These are phyloP conservation scores for Cercis canadensis DNA, from an alignment of 306 rosid genomes.

Conservation along the genomic window DNA sequence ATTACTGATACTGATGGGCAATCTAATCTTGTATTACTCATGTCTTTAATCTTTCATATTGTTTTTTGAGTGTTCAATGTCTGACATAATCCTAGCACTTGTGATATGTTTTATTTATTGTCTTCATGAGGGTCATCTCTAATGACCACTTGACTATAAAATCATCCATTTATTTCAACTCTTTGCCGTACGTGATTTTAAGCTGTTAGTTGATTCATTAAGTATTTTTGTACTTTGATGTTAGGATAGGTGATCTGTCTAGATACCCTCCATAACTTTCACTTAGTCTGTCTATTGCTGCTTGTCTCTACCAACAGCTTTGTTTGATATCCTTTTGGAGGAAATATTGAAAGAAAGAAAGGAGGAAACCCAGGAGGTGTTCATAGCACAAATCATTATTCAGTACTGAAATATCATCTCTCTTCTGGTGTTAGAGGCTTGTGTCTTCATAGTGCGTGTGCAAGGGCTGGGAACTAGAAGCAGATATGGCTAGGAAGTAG, in stretches of 20 bases:
- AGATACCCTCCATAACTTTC: no score
- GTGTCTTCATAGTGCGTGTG: not conserved
- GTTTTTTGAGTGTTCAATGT: not conserved
- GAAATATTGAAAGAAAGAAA: not conserved
- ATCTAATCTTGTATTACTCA: constrained; percentile 1
- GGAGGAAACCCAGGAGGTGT: not conserved
- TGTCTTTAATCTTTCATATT: not conserved
- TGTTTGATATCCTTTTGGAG: no score
- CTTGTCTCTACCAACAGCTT: not conserved
- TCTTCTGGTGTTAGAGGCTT: not conserved
- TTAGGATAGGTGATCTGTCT: no score
- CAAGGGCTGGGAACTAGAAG: no score
- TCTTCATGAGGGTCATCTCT: no score
- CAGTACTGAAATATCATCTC: not conserved
- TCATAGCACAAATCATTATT: not conserved
- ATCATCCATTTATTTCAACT: not conserved
- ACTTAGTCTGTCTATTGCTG: no score
- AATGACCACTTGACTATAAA: no score
- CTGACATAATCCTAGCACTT: not conserved
- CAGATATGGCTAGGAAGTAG: not conserved
- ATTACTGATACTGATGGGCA: not conserved
- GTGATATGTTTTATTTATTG: not conserved
- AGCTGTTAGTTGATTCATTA: not conserved
- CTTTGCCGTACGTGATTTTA: not conserved
- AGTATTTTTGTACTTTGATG: no score